Evolutionary conservation across 768 basidiomycete species (phyloP).

Genomic region (Psilocybe cubensis): DNA sequence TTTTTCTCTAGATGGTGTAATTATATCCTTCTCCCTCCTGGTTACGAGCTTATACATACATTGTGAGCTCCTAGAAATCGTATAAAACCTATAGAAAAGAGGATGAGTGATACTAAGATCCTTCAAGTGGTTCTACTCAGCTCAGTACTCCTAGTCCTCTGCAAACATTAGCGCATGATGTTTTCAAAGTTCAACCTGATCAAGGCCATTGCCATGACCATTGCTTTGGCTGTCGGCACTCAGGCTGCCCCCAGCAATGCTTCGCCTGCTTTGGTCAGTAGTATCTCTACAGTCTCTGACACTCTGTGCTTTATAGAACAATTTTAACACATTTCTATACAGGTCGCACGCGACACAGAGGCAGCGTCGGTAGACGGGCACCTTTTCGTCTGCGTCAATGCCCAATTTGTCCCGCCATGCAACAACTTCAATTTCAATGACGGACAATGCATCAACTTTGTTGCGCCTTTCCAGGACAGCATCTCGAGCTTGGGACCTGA

Average conservation of each 20-base stretch:
- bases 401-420: not conserved
- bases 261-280: not conserved
- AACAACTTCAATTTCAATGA: not conserved
- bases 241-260: not conserved
- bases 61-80: not conserved
- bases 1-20: too few species aligned
- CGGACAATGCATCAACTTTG: not conserved
- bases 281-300: not conserved
- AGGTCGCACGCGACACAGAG: not conserved
- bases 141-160: conserved; percentile 1
- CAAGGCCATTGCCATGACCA: not conserved
- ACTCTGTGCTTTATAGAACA: not conserved
- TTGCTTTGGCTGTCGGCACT: not conserved
- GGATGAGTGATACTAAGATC: not conserved
- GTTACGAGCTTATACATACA: too few species aligned
- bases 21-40: too few species aligned
- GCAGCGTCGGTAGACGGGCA: not conserved
- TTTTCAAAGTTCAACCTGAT: not conserved
- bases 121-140: not conserved
- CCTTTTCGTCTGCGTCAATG: not conserved
- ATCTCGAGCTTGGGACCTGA: not conserved
- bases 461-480: not conserved
- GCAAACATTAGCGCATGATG: not conserved
- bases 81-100: not conserved
- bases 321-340: not conserved